phyloP scores from a whole-genome alignment of 2,329 filamentous ascomycete species.

The Fusarium sp. region DNA sequence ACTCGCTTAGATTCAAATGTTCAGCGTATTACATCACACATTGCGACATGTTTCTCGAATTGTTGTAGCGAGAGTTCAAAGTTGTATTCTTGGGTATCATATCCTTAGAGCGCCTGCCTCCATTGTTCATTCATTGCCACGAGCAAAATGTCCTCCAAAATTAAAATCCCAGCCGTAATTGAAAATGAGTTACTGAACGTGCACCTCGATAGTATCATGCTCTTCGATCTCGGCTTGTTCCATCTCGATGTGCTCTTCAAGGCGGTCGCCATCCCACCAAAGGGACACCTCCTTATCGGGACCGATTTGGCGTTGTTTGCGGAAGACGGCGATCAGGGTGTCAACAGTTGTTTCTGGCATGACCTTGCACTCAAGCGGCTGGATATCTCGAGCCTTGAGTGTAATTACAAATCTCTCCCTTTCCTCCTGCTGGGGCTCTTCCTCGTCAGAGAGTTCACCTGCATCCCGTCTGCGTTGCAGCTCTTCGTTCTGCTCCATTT shows the following conservation, averaged over 20 bases:
- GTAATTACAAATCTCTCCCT: conserved; percentile 60
- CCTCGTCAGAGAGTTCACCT: conserved; percentile 54
- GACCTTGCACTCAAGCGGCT: conserved; percentile 63
- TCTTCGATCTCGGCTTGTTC: conserved; percentile 78
- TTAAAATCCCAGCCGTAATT: neutral
- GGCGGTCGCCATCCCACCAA: conserved; percentile 78
- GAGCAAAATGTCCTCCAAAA: conserved; percentile 9
- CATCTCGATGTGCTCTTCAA: conserved; percentile 70
- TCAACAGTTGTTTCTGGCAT: conserved; percentile 67
- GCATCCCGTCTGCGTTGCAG: conserved; percentile 56
- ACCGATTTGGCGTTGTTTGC: conserved; percentile 62
- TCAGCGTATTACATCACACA: conserved; percentile 6
- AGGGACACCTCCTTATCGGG: conserved; percentile 67
- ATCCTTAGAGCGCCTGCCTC: conserved; percentile 33
- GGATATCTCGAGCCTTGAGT: conserved; percentile 63
- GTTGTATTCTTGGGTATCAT: conserved; percentile 47
- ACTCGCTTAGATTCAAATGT: conserved; percentile 13
- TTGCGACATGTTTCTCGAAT: neutral
- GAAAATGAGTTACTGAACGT: conserved; percentile 45
- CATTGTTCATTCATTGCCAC: neutral
- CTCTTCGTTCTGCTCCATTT: conserved; percentile 62
- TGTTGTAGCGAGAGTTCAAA: conserved; percentile 16
- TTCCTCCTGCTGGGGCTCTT: conserved; percentile 43
- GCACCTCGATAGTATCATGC: conserved; percentile 79
- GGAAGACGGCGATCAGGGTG: conserved; percentile 72